A percentile compares a stretch with the other conserved stretches of the same genome.
Evolutionary conservation across 2,329 filamentous ascomycete species (phyloP).

Genomic region (Pseudogymnoascus sp.): DNA sequence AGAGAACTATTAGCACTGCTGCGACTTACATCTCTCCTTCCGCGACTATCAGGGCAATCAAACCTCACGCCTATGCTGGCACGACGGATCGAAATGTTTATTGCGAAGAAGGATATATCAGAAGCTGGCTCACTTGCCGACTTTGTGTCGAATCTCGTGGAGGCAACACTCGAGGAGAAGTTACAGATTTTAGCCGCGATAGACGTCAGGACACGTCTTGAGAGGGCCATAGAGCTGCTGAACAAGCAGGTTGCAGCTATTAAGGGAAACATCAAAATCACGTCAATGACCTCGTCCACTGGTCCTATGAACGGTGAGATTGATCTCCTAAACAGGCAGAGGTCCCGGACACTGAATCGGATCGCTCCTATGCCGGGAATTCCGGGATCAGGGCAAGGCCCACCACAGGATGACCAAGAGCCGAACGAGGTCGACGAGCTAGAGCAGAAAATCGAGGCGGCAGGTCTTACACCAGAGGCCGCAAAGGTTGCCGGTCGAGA

Average conservation of each 20-base stretch:
- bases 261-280: constrained; percentile 82
- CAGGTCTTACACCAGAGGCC: constrained; percentile 75
- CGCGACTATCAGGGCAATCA: constrained; percentile 56
- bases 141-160: constrained; percentile 92
- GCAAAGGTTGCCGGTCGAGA: constrained; percentile 88
- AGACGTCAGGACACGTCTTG: constrained; percentile 69
- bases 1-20: constrained; percentile 80
- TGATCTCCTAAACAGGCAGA: constrained; percentile 44
- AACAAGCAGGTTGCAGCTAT: constrained; percentile 75
- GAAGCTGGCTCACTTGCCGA: constrained; percentile 86
- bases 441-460: constrained; percentile 77
- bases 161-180: constrained; percentile 85
- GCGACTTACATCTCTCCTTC: constrained; percentile 76
- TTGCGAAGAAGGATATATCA: constrained; percentile 70
- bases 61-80: constrained; percentile 78
- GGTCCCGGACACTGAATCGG: constrained; percentile 24
- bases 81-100: constrained; percentile 79
- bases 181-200: constrained; percentile 77
- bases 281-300: constrained; percentile 63
- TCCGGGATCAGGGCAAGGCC: constrained; percentile 41
- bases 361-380: constrained; percentile 13
- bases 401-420: constrained; percentile 67
- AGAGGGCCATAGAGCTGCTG: constrained; percentile 76
- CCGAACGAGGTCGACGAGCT: constrained; percentile 86
- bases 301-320: constrained; percentile 54